Evolutionary conservation across 2,329 filamentous ascomycete species (phyloP), one percentile per base, ranked within the genome.

Genomic region (Diaporthe longicolla): DNA sequence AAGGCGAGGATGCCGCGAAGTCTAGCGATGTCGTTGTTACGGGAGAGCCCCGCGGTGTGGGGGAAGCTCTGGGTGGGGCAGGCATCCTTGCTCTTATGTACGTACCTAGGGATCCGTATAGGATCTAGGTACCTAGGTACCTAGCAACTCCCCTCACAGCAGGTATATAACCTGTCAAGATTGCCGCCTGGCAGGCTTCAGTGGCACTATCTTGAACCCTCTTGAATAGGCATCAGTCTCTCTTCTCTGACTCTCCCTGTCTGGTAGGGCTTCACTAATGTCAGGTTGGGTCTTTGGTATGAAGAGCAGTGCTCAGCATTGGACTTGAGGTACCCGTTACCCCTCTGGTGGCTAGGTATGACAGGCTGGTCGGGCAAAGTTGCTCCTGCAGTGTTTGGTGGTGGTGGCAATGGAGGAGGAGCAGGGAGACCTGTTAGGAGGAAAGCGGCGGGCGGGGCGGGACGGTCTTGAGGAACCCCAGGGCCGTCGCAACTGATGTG

Each of bases 1-100:
- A 63, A 26, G 11, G 29, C 17, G 50, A 24, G 17, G 65, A 55
- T 57, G n/a, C 24, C 10, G 7, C 35, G 35, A 11, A 37, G 35
- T 37, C 9, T 37, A 37, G 11, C 35, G 10, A 37, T 37, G 35
- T 37, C 11, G 37, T 40, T 4, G 37, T 40, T 40, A 13, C 37
- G 11, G 37, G 37, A 40, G 2, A 69, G 66, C 66, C 72, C 72
- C 66, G 57, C 72, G 66, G 57, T 65, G 29, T 3, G 65, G 72
- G 35, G 48, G 10, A 40, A 8, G 11, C n/a, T 50, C 15, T 35
- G 15, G 37, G 29, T 45, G 63, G 71, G 43, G 54, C 24, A 65
- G 43, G 54, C 24, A 65, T 52, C 70, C 55, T 43, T 58, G 54
- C 37, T 9, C 35, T 10, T 37, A 37, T 7, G 35, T 37, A 35